Conservation (phyloP, 345 rosid species). For the Citrus glauca region DNA sequence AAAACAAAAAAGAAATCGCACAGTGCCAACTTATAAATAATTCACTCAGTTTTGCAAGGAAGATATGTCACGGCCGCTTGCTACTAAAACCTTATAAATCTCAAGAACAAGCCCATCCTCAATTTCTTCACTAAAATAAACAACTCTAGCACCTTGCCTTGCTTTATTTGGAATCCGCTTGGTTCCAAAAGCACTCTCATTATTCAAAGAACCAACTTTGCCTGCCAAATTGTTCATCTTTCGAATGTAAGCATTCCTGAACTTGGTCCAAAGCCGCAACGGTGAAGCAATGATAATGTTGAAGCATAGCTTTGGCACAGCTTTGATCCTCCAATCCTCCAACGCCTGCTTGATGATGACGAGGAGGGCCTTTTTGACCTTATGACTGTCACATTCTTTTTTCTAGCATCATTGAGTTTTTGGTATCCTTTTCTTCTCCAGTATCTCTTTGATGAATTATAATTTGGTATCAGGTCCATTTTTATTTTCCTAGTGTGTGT, state of each 20-base stretch:
- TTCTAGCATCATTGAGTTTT: slow-evolving; percentile 16
- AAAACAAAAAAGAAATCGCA: too few species aligned
- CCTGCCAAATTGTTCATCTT: slow-evolving; percentile 34
- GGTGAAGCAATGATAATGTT: slow-evolving; percentile 21
- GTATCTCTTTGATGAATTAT: slow-evolving; percentile 22
- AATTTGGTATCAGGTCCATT: slow-evolving; percentile 23
- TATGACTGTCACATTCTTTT: slow-evolving; percentile 17
- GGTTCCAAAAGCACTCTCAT: slow-evolving; percentile 16
- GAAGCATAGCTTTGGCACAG: slow-evolving; percentile 22
- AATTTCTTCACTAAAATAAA: slow-evolving; percentile 19
- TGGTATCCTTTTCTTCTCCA: slow-evolving; percentile 35
- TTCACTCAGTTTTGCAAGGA: not conserved
- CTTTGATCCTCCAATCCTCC: slow-evolving; percentile 39
- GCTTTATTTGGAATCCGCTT: slow-evolving; percentile 27
- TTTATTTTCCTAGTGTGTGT: not conserved
- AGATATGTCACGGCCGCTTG: slow-evolving; percentile 13
- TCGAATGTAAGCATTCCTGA: slow-evolving; percentile 27
- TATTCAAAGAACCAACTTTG: slow-evolving; percentile 21
- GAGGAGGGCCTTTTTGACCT: slow-evolving; percentile 15
- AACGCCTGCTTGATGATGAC: slow-evolving; percentile 13
- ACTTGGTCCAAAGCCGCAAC: slow-evolving; percentile 22
- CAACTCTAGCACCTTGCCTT: not conserved
- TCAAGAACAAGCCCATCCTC: slow-evolving; percentile 34
- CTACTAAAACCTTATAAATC: slow-evolving; percentile 29
- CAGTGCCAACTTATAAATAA: too few species aligned